phyloP scores from a whole-genome alignment of 2,329 filamentous ascomycete species.

The Aureobasidium zeae region DNA sequence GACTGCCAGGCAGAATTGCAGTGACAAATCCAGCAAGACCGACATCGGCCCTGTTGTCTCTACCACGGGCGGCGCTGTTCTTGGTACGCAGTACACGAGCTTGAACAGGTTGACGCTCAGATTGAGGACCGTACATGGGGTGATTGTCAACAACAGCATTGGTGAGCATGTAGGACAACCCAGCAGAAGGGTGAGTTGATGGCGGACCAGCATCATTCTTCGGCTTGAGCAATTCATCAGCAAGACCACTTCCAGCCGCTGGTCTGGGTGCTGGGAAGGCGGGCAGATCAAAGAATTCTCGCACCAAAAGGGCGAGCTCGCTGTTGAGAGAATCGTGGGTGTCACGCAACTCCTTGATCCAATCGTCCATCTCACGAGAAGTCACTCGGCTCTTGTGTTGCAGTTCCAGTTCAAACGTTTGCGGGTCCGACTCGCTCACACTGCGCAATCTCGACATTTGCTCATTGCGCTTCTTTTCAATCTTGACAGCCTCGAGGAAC shows the following conservation, averaged over 20 bases:
- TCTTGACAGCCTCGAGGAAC: slow-evolving; percentile 21
- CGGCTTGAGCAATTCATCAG: background rate
- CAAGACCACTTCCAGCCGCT: slow-evolving; percentile 24
- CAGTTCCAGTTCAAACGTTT: slow-evolving; percentile 12
- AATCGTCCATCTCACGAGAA: slow-evolving; percentile 13
- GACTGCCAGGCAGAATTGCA: slow-evolving; percentile 22
- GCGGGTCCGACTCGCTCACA: slow-evolving; percentile 6
- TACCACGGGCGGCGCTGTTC: slow-evolving; percentile 31
- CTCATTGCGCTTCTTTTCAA: slow-evolving; percentile 18
- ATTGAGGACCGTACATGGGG: slow-evolving; percentile 51
- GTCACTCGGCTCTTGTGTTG: slow-evolving; percentile 6
- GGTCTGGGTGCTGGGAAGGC: slow-evolving; percentile 29
- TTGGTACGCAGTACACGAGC: slow-evolving; percentile 48
- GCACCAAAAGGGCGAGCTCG: slow-evolving; percentile 45
- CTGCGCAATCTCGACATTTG: slow-evolving; percentile 10
- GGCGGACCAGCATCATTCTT: slow-evolving; percentile 38
- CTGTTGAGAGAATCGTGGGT: slow-evolving; percentile 38
- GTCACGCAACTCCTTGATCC: slow-evolving; percentile 34
- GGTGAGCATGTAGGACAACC: slow-evolving; percentile 52
- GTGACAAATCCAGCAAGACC: slow-evolving; percentile 39
- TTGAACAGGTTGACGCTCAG: slow-evolving; percentile 41
- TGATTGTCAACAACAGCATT: slow-evolving; percentile 50
- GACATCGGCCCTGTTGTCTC: slow-evolving; percentile 28
- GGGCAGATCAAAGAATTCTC: slow-evolving; percentile 49
- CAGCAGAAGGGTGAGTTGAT: slow-evolving; percentile 56